Evolutionary conservation across 495 filamentous ascomycete species (phyloP).

Genomic region (Neurospora cerealis): DNA sequence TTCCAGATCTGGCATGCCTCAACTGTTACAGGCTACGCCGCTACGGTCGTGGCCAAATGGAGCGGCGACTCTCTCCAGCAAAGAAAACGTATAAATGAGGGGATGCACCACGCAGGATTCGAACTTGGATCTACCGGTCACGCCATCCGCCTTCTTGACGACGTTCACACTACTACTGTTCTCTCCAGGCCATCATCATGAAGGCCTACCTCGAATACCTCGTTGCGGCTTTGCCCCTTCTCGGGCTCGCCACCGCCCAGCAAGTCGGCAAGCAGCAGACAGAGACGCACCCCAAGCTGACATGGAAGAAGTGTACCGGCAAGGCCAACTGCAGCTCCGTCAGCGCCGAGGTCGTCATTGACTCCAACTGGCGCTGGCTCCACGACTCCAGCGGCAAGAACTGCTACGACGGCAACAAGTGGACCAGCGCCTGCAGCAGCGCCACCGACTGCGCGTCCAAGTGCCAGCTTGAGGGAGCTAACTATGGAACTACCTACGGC

Average conservation of each 20-base stretch:
- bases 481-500: conserved; percentile 39
- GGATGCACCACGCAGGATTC: background rate
- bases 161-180: background rate
- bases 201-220: conserved; percentile 23
- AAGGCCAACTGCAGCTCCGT: conserved; percentile 38
- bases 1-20: conserved; percentile 4
- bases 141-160: background rate
- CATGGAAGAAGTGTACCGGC: conserved; percentile 47
- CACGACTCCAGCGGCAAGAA: conserved; percentile 29
- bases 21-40: background rate
- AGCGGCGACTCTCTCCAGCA: background rate
- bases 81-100: conserved; percentile 1
- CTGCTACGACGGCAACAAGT: conserved; percentile 46
- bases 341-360: conserved; percentile 37
- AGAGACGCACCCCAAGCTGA: conserved; percentile 51
- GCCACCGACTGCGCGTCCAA: conserved; percentile 35
- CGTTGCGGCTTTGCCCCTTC: conserved; percentile 19
- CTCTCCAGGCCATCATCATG: conserved; percentile 7
- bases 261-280: conserved; percentile 42
- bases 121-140: background rate
- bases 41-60: background rate
- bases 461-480: conserved; percentile 39
- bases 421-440: conserved; percentile 33
- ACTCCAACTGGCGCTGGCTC: conserved; percentile 46
- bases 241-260: conserved; percentile 33